Percentiles rank a stretch among this genome's conserved stretches.
Evolutionary conservation across 2,329 filamentous ascomycete species (phyloP).

Genomic region (Magnaporthiopsis poae): DNA sequence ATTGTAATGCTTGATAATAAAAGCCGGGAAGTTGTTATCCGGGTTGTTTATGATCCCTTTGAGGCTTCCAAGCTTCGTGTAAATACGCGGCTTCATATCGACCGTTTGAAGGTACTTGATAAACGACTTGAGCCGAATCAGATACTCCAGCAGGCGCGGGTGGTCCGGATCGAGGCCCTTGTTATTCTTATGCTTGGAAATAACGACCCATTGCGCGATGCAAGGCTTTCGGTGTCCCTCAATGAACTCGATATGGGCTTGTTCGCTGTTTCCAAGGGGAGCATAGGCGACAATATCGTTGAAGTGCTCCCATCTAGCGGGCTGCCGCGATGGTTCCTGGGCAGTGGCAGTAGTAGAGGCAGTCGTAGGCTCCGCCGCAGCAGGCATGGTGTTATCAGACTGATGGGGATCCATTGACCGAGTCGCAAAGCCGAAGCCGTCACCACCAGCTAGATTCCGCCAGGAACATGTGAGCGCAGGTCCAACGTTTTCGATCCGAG

Average conservation of each 20-base stretch:
- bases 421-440: too few species aligned
- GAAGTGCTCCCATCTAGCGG: constrained; percentile 2
- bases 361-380: too few species aligned
- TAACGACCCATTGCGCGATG: not conserved
- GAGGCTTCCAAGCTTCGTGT: not conserved
- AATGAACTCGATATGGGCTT: not conserved
- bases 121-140: constrained; percentile 3
- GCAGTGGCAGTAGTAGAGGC: not conserved
- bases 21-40: not conserved
- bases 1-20: not conserved
- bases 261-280: not conserved
- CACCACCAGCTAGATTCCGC: too few species aligned
- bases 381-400: too few species aligned
- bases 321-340: not conserved
- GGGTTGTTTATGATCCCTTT: not conserved
- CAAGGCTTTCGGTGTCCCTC: not conserved
- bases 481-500: too few species aligned
- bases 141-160: not conserved
- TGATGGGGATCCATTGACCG: too few species aligned
- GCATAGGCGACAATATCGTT: constrained; percentile 5
- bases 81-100: not conserved
- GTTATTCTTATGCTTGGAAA: not conserved
- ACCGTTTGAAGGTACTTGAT: constrained; percentile 3
- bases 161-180: not conserved
- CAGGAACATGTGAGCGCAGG: too few species aligned